phyloP scores from a whole-genome alignment of 2,329 filamentous ascomycete species.

The Cercospora sp. region DNA sequence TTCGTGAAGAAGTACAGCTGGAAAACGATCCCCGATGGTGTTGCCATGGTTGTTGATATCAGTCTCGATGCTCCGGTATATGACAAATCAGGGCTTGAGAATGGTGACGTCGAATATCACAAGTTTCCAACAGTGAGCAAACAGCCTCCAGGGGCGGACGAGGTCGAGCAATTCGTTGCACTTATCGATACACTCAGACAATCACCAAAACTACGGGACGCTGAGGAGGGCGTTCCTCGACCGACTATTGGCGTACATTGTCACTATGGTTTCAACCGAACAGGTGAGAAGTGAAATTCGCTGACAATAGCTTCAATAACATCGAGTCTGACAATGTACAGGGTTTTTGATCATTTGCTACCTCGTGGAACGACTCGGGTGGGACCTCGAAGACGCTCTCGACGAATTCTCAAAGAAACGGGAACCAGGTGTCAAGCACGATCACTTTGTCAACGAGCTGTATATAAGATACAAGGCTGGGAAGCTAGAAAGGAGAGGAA shows the following conservation, averaged over 20 bases:
- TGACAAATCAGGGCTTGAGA: conserved; percentile 60
- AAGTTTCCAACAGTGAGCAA: conserved; percentile 94
- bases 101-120: conserved; percentile 55
- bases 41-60: conserved; percentile 72
- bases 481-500: conserved; percentile 25
- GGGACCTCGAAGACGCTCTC: conserved; percentile 72
- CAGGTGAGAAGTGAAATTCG: background rate
- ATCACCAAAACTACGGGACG: conserved; percentile 38
- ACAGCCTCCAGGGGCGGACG: conserved; percentile 69
- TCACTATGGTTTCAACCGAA: conserved; percentile 84
- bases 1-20: conserved; percentile 69
- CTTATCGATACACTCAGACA: conserved; percentile 53
- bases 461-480: conserved; percentile 16
- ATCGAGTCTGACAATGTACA: conserved; percentile 54
- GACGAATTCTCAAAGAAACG: conserved; percentile 71
- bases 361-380: conserved; percentile 77
- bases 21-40: conserved; percentile 51
- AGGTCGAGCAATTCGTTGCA: conserved; percentile 60
- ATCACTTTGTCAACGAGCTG: conserved; percentile 76
- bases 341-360: conserved; percentile 90
- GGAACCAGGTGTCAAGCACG: conserved; percentile 83
- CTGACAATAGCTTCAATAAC: background rate
- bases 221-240: conserved; percentile 40
- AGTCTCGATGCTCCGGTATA: conserved; percentile 89
- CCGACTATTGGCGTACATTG: conserved; percentile 77